Conservation (phyloP, 176 grass and related monocot genomes). For the Carex parvula region DNA sequence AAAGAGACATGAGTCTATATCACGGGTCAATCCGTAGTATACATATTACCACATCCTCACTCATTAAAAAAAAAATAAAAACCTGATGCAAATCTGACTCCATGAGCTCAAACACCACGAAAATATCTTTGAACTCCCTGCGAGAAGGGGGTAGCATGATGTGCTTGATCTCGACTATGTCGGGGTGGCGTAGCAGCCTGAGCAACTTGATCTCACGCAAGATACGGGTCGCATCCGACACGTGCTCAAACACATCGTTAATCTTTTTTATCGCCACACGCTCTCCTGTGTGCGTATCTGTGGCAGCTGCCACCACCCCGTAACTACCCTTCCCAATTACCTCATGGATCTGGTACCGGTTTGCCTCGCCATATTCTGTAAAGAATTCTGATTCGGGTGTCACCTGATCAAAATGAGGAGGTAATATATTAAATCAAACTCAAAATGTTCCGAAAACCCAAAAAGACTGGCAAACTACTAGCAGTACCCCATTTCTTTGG, state of each 20-base stretch:
- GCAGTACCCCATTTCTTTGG: background rate
- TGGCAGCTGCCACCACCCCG: constrained; percentile 58
- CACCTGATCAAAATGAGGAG: constrained; percentile 28
- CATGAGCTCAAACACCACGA: constrained; percentile 77
- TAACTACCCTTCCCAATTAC: constrained; percentile 86
- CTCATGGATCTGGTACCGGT: constrained; percentile 53
- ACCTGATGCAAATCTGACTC: constrained; percentile 74
- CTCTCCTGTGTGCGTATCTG: constrained; percentile 57
- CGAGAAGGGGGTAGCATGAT: constrained; percentile 76
- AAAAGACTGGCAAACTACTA: no score
- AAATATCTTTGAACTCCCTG: constrained; percentile 71
- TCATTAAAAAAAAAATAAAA: no score
- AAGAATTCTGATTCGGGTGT: constrained; percentile 50
- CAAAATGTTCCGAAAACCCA: background rate
- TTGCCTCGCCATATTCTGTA: constrained; percentile 72
- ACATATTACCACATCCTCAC: no score
- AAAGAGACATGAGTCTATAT: no score
- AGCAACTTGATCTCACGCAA: constrained; percentile 81
- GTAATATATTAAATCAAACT: background rate
- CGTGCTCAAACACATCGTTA: constrained; percentile 74
- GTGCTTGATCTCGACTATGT: constrained; percentile 77
- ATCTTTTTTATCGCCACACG: constrained; percentile 75
- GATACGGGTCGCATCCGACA: constrained; percentile 77
- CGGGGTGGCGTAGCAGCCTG: constrained; percentile 62
- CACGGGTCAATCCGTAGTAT: no score